phyloP scores from a whole-genome alignment of 179 eudicot species.

The Beta corolliflora region DNA sequence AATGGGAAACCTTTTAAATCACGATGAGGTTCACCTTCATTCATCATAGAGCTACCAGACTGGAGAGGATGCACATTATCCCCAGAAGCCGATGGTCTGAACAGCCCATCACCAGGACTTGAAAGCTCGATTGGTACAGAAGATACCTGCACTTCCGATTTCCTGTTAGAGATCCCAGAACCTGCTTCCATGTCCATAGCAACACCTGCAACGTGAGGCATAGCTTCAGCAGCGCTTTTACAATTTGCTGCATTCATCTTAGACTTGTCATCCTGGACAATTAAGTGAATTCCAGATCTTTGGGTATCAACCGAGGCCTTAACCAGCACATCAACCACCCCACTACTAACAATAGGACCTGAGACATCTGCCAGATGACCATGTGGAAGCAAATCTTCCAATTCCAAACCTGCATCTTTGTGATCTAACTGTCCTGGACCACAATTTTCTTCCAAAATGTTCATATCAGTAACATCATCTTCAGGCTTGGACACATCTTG shows the following conservation, averaged over 20 bases:
- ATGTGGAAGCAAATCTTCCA: conserved; percentile 26
- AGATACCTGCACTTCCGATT: conserved; percentile 6
- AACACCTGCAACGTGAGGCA: conserved; percentile 11
- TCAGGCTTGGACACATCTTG: conserved; percentile 41
- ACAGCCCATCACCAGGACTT: conserved; percentile 27
- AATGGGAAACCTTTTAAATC: conserved; percentile 40
- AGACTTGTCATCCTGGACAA: conserved; percentile 16
- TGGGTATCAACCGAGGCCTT: conserved; percentile 24
- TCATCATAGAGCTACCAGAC: conserved; percentile 24
- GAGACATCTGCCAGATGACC: conserved; percentile 25
- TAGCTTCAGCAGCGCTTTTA: conserved; percentile 15
- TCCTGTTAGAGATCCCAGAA: conserved; percentile 27
- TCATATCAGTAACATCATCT: conserved; percentile 35
- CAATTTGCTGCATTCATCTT: conserved; percentile 21
- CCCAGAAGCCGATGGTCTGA: conserved; percentile 16
- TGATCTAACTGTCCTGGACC: conserved; percentile 33
- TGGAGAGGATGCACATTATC: conserved; percentile 13
- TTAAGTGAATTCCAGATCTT: conserved; percentile 4
- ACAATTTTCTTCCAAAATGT: conserved; percentile 29
- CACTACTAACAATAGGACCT: conserved; percentile 22
- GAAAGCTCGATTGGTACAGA: conserved; percentile 13
- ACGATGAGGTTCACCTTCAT: conserved; percentile 25
- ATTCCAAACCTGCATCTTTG: conserved; percentile 31
- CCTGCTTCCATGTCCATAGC: conserved; percentile 21
- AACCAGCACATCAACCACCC: conserved; percentile 24